These are phyloP conservation scores for Avicennia marina DNA, from an alignment of 257 asterid genomes.

Conservation along the genomic window DNA sequence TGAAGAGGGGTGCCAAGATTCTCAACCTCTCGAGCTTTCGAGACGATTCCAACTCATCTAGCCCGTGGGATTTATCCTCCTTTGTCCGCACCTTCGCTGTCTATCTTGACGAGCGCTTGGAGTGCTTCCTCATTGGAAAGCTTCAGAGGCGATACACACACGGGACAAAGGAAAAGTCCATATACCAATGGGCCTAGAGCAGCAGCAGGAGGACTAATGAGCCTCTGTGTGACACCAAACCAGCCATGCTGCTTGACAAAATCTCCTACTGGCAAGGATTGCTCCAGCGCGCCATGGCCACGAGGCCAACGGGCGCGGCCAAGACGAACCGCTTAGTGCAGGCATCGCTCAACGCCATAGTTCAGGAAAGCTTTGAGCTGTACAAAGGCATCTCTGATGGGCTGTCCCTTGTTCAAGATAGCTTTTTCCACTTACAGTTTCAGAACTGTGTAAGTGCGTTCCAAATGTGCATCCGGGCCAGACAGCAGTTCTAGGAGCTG, in stretches of 20 bases:
- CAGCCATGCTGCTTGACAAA: constrained; percentile 62
- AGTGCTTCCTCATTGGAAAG: constrained; percentile 75
- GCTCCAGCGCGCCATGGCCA: constrained; percentile 69
- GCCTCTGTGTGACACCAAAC: constrained; percentile 60
- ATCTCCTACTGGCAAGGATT: constrained; percentile 71
- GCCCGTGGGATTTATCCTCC: constrained; percentile 86
- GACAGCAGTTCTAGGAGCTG: constrained; percentile 65
- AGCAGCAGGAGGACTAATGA: constrained; percentile 29
- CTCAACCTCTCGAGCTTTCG: constrained; percentile 69
- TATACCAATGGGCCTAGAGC: constrained; percentile 19
- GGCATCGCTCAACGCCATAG: constrained; percentile 54
- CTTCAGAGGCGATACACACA: constrained; percentile 47
- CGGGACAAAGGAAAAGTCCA: background rate
- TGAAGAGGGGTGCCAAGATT: constrained; percentile 76
- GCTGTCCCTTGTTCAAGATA: constrained; percentile 55
- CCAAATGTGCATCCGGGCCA: constrained; percentile 64
- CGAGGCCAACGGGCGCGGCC: constrained; percentile 70
- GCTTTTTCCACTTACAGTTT: constrained; percentile 62
- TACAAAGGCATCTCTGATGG: constrained; percentile 79
- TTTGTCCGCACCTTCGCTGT: constrained; percentile 78
- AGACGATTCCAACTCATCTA: constrained; percentile 69
- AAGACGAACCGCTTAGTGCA: constrained; percentile 48
- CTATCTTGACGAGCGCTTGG: constrained; percentile 75
- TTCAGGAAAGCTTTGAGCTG: constrained; percentile 72
- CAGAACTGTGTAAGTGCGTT: constrained; percentile 61